Evolutionary conservation across 164 flowering plant genomes (phyloP).

Genomic region (Tetrastigma voinierianum): DNA sequence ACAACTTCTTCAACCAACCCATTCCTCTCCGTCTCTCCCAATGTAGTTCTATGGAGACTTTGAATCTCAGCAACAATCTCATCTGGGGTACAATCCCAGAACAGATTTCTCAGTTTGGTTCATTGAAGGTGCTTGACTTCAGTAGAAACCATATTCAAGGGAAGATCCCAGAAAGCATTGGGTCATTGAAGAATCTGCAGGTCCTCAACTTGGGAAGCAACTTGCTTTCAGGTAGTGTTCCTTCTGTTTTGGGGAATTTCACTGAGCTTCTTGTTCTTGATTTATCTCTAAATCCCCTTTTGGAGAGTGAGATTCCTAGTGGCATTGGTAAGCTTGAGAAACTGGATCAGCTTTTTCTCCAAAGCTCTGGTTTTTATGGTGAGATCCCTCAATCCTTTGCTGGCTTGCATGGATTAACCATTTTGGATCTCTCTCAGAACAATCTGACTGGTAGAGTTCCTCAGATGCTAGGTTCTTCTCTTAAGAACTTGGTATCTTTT

Average conservation of each 20-base stretch:
- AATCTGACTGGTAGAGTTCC: slow-evolving; percentile 69
- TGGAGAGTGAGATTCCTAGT: slow-evolving; percentile 63
- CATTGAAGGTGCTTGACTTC: slow-evolving; percentile 61
- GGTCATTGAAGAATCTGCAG: slow-evolving; percentile 43
- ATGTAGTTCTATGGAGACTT: slow-evolving; percentile 48
- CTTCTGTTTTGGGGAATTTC: slow-evolving; percentile 53
- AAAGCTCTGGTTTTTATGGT: slow-evolving; percentile 71
- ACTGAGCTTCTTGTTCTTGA: slow-evolving; percentile 68
- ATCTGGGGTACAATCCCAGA: slow-evolving; percentile 86
- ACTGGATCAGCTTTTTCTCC: slow-evolving; percentile 63
- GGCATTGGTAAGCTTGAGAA: slow-evolving; percentile 59
- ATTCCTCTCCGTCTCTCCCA: slow-evolving; percentile 76
- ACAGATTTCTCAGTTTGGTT: slow-evolving; percentile 54
- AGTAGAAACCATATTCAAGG: slow-evolving; percentile 72
- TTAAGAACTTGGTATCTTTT: slow-evolving; percentile 53
- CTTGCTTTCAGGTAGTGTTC: slow-evolving; percentile 65
- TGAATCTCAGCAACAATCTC: slow-evolving; percentile 80
- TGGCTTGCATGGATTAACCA: slow-evolving; percentile 44
- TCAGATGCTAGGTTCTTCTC: slow-evolving; percentile 36
- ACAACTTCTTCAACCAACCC: slow-evolving; percentile 69
- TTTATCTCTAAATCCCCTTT: slow-evolving; percentile 59
- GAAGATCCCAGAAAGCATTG: slow-evolving; percentile 57
- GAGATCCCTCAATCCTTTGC: slow-evolving; percentile 55
- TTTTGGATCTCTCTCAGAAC: slow-evolving; percentile 77
- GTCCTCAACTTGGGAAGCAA: slow-evolving; percentile 76